These are phyloP conservation scores for Linnemannia elongata DNA, from an alignment of 192 early-diverging fungal species.

Conservation along the genomic window DNA sequence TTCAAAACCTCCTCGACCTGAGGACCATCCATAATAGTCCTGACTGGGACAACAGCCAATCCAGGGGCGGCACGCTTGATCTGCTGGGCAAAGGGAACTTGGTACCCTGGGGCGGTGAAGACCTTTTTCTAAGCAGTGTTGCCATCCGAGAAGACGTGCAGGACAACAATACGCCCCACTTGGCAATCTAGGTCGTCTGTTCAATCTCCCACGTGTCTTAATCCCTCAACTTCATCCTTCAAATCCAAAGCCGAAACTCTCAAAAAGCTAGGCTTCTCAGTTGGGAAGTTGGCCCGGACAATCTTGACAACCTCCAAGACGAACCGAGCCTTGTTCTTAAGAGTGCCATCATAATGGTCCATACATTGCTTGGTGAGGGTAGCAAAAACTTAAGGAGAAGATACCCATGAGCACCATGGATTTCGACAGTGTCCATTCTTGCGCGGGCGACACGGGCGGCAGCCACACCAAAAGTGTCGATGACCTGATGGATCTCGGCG, in stretches of 20 bases:
- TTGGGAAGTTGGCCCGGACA: constrained; percentile 81
- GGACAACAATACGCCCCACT: constrained; percentile 82
- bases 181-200: constrained; percentile 76
- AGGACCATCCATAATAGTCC: constrained; percentile 72
- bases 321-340: constrained; percentile 89
- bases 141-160: constrained; percentile 88
- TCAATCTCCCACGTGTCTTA: constrained; percentile 77
- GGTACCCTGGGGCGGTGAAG: constrained; percentile 65
- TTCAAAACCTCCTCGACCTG: constrained; percentile 81
- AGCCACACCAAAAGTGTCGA: constrained; percentile 74
- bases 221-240: constrained; percentile 62
- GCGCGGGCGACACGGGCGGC: constrained; percentile 81
- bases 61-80: constrained; percentile 71
- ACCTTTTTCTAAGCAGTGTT: constrained; percentile 69
- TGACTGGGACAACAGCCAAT: constrained; percentile 75
- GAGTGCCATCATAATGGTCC: constrained; percentile 91
- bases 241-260: constrained; percentile 87
- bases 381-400: constrained; percentile 84
- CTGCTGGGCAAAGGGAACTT: constrained; percentile 77
- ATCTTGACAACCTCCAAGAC: constrained; percentile 74
- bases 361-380: constrained; percentile 87
- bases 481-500: constrained; percentile 75
- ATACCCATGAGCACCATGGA: constrained; percentile 95
- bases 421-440: constrained; percentile 91
- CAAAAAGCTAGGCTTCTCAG: constrained; percentile 86